These are phyloP conservation scores for Trichoderma atroviride DNA, from an alignment of 2,329 filamentous ascomycete species.

Conservation along the genomic window DNA sequence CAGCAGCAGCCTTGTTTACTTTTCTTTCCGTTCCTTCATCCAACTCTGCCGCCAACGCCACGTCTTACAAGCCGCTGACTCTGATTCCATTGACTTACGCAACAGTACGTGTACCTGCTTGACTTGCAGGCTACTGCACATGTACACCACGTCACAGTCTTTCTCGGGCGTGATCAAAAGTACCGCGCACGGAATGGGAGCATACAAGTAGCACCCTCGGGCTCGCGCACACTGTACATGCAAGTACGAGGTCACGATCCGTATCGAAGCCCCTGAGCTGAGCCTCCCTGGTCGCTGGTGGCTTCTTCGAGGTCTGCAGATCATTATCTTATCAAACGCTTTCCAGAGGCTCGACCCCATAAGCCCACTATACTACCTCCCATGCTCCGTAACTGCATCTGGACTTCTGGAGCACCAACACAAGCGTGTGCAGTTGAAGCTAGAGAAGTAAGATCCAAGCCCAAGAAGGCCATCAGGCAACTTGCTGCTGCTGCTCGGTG, in stretches of 20 bases:
- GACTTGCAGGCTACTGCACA: background rate
- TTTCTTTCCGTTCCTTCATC: background rate
- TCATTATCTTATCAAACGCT: conserved; percentile 24
- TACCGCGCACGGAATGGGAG: conserved; percentile 18
- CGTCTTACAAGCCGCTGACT: background rate
- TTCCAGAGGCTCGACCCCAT: background rate
- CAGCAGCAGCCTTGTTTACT: background rate
- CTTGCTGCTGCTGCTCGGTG: background rate
- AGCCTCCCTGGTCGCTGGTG: conserved; percentile 1
- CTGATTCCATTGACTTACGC: background rate
- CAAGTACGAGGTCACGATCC: conserved; percentile 13
- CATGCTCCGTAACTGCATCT: background rate
- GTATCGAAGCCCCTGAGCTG: conserved; percentile 24
- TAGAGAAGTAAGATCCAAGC: conserved; percentile 10
- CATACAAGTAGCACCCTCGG: background rate
- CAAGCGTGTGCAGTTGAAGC: background rate
- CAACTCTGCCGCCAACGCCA: background rate
- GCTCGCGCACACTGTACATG: background rate
- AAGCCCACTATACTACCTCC: conserved; percentile 9
- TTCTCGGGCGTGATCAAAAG: conserved; percentile 22
- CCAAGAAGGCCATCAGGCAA: conserved; percentile 9
- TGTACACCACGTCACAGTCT: conserved; percentile 22
- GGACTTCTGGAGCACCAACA: background rate
- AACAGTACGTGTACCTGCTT: background rate
- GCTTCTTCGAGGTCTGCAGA: conserved; percentile 21